Evolutionary conservation across 2,329 filamentous ascomycete species (phyloP), one percentile per base, ranked within the genome.

Genomic region (Microsporum canis): DNA sequence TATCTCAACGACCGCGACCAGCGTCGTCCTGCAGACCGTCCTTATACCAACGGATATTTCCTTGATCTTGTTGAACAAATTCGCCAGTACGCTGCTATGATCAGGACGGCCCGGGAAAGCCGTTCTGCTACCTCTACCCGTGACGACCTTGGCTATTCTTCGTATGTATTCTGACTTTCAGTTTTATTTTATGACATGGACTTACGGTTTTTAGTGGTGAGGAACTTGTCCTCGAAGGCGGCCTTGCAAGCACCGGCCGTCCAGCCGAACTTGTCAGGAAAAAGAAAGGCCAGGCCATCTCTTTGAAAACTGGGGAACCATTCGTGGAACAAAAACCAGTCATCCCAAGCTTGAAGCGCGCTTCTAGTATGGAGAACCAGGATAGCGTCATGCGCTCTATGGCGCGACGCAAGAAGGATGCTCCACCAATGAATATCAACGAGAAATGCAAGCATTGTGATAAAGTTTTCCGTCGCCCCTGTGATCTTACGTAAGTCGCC

Each of bases 21-120:
- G 77, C 86, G 87, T 67, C 85, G 89, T 73, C 88, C 89, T 63
- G 80, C 84, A 75, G 92, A 97, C 75, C 86, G 88, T 69, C 90
- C 91, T 67, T 97, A 96, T 80, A 94, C 87, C 81, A 90, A 88
- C 82, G 89, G 89, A 72, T 97, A 97, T 77, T 96, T 96, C 73
- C 87, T 96, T 77, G 92, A 97, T 78, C 85, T 97, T 64, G 87
- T 95, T 73, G 89, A 95, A 73, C 91, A 96, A 83, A 91, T 96
- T 69, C 84, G 86, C 72, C 84, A 89, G 72, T 95, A 96, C 83
- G 91, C 90, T 63, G 84, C 86, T 69, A 88, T 94, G 73, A 85
- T 96, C 69, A 86, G 87, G 65, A 85, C 86, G 67, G 84, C 86
- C 66, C 86, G 89, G 70, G 82, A 85, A 84, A 69, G 77, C 82